These are phyloP conservation scores for Ophiocordyceps camponoti-floridani DNA, from an alignment of 2,329 filamentous ascomycete species.

Conservation along the genomic window DNA sequence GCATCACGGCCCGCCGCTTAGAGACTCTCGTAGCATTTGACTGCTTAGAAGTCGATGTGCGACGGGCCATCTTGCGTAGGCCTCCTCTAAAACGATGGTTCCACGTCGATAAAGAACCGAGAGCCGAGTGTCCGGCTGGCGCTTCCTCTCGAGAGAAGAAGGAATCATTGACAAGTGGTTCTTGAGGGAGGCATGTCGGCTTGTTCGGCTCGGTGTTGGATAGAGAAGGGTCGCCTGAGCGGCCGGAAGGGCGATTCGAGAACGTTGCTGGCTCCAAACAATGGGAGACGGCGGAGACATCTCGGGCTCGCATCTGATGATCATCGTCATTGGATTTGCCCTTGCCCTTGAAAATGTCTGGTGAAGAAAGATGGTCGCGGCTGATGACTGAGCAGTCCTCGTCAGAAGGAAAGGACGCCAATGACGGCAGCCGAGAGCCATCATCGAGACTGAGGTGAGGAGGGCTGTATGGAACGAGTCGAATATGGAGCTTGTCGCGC, in stretches of 20 bases:
- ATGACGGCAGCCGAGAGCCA: slow-evolving; percentile 7
- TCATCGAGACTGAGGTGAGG: slow-evolving; percentile 15
- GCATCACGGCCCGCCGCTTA: slow-evolving; percentile 2
- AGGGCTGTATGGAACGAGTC: slow-evolving; percentile 20
- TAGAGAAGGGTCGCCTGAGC: background rate
- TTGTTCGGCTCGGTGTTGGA: background rate
- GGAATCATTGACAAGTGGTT: slow-evolving; percentile 23
- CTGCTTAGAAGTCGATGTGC: slow-evolving; percentile 1
- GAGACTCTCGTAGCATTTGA: background rate
- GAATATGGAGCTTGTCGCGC: slow-evolving; percentile 14
- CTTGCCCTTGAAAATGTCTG: background rate
- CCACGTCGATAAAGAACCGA: slow-evolving; percentile 22
- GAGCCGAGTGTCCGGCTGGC: background rate
- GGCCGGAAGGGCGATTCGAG: background rate
- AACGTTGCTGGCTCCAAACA: background rate
- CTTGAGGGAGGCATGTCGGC: slow-evolving; percentile 17
- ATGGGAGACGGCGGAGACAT: background rate
- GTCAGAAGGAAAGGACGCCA: slow-evolving; percentile 8
- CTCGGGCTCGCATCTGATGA: background rate
- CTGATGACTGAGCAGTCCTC: slow-evolving; percentile 3
- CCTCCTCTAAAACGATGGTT: slow-evolving; percentile 37
- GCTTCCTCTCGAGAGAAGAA: slow-evolving; percentile 1
- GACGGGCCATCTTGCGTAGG: slow-evolving; percentile 28
- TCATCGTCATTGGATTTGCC: background rate
- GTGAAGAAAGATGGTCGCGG: background rate